A percentile compares a stretch with the other conserved stretches of the same genome.
Evolutionary conservation across 306 rosid genomes (phyloP).

Genomic region (Cucumis melo): DNA sequence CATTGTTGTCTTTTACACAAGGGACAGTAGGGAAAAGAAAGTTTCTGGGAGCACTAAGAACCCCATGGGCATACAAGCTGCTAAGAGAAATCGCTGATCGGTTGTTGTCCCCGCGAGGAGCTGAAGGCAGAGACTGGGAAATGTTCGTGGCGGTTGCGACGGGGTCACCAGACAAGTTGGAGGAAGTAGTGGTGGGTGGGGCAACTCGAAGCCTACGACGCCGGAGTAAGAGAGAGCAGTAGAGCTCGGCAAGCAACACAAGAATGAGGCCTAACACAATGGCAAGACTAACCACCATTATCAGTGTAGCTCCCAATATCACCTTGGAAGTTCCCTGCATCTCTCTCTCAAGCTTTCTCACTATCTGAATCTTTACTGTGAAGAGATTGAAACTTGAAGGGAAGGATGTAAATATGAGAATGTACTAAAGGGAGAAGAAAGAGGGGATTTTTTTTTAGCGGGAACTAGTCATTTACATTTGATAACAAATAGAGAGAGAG

Average conservation of each 20-base stretch:
- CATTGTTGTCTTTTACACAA: constrained; percentile 21
- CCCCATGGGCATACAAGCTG: constrained; percentile 56
- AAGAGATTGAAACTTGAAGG: neutral
- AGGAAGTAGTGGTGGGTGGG: constrained; percentile 33
- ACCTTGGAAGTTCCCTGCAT: constrained; percentile 87
- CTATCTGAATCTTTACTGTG: neutral
- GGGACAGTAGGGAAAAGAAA: constrained; percentile 42
- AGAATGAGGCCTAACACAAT: constrained; percentile 64
- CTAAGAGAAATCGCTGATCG: constrained; percentile 16
- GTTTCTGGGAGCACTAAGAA: constrained; percentile 68
- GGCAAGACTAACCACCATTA: constrained; percentile 71
- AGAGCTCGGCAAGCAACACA: constrained; percentile 76
- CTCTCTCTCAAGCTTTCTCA: constrained; percentile 12
- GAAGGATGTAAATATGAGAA: neutral
- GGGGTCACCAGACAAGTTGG: constrained; percentile 2
- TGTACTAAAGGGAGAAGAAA: constrained; percentile 11
- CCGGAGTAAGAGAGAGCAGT: constrained; percentile 78
- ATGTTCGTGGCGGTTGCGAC: neutral
- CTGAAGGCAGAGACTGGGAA: neutral
- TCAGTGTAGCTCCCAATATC: constrained; percentile 78
- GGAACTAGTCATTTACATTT: constrained; percentile 21
- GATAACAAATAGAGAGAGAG: neutral
- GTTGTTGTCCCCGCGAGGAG: neutral
- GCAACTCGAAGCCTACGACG: constrained; percentile 56
- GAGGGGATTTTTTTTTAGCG: constrained; percentile 30